phyloP scores from a whole-genome alignment of 805 yeast species.

The Pichia nakasei region DNA sequence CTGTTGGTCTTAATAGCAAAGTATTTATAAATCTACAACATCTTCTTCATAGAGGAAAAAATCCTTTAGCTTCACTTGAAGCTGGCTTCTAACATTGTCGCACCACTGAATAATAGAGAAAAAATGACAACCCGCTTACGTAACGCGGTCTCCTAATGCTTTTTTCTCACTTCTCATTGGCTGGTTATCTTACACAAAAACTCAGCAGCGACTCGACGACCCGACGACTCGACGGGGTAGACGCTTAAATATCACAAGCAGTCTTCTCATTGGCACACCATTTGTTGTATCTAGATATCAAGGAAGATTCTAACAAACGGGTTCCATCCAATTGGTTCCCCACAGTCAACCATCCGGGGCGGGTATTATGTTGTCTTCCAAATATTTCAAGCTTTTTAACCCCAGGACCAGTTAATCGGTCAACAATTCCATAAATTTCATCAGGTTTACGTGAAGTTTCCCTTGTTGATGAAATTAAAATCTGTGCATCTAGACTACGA shows the following conservation, averaged over 20 bases:
- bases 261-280: neutral
- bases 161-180: neutral
- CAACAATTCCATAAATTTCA: constrained; percentile 79
- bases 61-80: too few species aligned
- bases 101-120: too few species aligned
- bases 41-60: too few species aligned
- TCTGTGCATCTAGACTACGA: constrained; percentile 59
- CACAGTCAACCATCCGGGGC: constrained; percentile 86
- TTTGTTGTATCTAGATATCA: constrained; percentile 20
- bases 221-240: constrained; percentile 2
- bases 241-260: too few species aligned
- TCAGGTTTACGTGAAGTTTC: constrained; percentile 91
- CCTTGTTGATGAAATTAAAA: constrained; percentile 73
- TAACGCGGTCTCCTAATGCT: too few species aligned
- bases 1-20: too few species aligned
- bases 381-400: constrained; percentile 80
- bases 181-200: too few species aligned
- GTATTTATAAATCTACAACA: too few species aligned
- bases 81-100: too few species aligned
- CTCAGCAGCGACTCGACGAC: neutral
- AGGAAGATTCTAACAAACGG: constrained; percentile 49
- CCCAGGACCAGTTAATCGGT: constrained; percentile 69
- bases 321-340: constrained; percentile 70
- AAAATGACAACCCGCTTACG: too few species aligned
- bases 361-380: constrained; percentile 76